Evolutionary conservation across 495 filamentous ascomycete species (phyloP).

Genomic region (Lepraria neglecta): DNA sequence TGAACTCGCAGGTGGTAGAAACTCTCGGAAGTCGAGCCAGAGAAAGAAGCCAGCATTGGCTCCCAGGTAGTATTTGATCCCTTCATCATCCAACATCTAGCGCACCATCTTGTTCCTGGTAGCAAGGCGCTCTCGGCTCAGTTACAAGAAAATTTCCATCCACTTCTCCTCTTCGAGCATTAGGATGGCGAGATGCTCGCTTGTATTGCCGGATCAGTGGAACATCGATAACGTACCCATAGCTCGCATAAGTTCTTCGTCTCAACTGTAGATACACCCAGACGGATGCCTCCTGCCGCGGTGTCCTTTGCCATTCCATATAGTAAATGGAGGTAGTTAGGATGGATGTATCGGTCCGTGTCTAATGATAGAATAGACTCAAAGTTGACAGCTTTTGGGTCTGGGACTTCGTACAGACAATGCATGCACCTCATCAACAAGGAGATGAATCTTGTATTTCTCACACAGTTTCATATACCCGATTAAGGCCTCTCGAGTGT

Average conservation of each 20-base stretch:
- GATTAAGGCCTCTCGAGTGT: slow-evolving; percentile 42
- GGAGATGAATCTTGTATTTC: slow-evolving; percentile 49
- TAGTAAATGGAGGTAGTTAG: slow-evolving; percentile 48
- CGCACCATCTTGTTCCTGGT: slow-evolving; percentile 35
- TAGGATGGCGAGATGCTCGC: slow-evolving; percentile 40
- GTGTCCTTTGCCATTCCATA: slow-evolving; percentile 61
- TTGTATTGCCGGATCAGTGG: slow-evolving; percentile 40
- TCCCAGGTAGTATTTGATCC: slow-evolving; percentile 29
- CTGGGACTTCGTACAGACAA: slow-evolving; percentile 45
- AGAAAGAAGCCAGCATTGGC: slow-evolving; percentile 55
- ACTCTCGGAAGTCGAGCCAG: slow-evolving; percentile 48
- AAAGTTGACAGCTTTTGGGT: slow-evolving; percentile 38
- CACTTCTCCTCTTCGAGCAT: slow-evolving; percentile 46
- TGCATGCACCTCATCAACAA: slow-evolving; percentile 61
- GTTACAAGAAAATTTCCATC: slow-evolving; percentile 40
- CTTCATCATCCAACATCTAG: slow-evolving; percentile 34
- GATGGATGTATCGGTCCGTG: slow-evolving; percentile 43
- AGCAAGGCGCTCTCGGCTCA: slow-evolving; percentile 37
- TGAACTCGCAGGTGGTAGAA: slow-evolving; percentile 28
- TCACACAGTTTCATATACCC: slow-evolving; percentile 48
- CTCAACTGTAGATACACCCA: slow-evolving; percentile 49
- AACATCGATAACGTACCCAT: slow-evolving; percentile 39
- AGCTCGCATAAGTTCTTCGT: slow-evolving; percentile 38
- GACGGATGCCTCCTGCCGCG: slow-evolving; percentile 48
- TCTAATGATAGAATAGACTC: slow-evolving; percentile 49